phyloP scores from a whole-genome alignment of 257 asterid species.

The Nicotiana benthamiana region DNA sequence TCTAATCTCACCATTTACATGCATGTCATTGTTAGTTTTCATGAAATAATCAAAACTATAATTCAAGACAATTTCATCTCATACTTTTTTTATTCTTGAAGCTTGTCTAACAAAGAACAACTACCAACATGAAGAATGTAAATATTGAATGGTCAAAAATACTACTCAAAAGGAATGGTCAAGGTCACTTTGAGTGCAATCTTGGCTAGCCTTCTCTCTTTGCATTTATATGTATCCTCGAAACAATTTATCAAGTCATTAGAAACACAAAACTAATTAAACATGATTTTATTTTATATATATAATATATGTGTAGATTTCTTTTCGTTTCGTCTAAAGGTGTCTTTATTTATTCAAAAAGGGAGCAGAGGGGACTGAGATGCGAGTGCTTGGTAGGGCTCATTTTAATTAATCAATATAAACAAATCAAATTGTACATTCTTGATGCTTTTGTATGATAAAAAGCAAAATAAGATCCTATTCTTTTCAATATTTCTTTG shows the following conservation, averaged over 20 bases:
- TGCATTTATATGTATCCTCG: background rate
- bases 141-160: constrained; percentile 23
- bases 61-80: background rate
- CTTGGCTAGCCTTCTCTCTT: constrained; percentile 17
- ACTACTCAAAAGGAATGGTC: constrained; percentile 16
- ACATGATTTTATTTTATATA: background rate
- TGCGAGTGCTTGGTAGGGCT: constrained; percentile 20
- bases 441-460: background rate
- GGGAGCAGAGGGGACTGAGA: background rate
- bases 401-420: constrained; percentile 39
- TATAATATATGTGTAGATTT: background rate
- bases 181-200: constrained; percentile 32
- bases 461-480: constrained; percentile 19
- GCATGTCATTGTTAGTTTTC: background rate
- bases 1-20: background rate
- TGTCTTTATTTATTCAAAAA: background rate
- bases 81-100: background rate
- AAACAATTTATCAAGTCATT: background rate
- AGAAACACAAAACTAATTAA: background rate
- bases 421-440: constrained; percentile 12
- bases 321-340: background rate
- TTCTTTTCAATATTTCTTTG: constrained; percentile 1
- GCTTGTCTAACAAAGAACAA: background rate
- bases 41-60: background rate
- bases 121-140: background rate